phyloP scores from a whole-genome alignment of 1,284 basidiomycete species.

The Leccinum fallax region DNA sequence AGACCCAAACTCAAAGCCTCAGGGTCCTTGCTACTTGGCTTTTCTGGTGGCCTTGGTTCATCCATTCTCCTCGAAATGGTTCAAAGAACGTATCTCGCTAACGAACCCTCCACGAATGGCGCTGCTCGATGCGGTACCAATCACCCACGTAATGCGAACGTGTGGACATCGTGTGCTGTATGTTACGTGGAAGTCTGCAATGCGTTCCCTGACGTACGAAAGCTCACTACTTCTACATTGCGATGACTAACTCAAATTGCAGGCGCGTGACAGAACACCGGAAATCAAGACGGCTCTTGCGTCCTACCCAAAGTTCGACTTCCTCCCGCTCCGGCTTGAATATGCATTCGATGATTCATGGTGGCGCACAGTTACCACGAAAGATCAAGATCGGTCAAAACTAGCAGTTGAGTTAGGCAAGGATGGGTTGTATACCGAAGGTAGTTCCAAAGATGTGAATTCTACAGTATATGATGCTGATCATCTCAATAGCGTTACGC shows the following conservation, averaged over 20 bases:
- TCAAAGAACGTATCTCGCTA: slow-evolving; percentile 58
- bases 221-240: slow-evolving; percentile 1
- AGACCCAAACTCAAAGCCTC: slow-evolving; percentile 59
- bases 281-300: slow-evolving; percentile 51
- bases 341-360: slow-evolving; percentile 71
- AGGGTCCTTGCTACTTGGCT: slow-evolving; percentile 66
- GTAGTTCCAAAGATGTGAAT: slow-evolving; percentile 12
- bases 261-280: slow-evolving; percentile 59
- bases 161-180: slow-evolving; percentile 64
- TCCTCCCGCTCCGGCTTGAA: slow-evolving; percentile 64
- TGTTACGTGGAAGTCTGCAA: slow-evolving; percentile 72
- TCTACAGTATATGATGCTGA: not conserved
- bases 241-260: slow-evolving; percentile 21
- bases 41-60: slow-evolving; percentile 76
- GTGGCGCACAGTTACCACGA: slow-evolving; percentile 55
- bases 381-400: slow-evolving; percentile 22
- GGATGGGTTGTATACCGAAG: slow-evolving; percentile 47
- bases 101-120: slow-evolving; percentile 30
- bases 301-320: slow-evolving; percentile 53
- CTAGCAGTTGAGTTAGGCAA: slow-evolving; percentile 49
- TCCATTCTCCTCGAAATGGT: slow-evolving; percentile 72
- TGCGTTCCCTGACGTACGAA: slow-evolving; percentile 61
- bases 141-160: slow-evolving; percentile 62
- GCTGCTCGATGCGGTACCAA: slow-evolving; percentile 54
- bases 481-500: slow-evolving; percentile 34